Percentiles rank a stretch among this genome's conserved stretches.
phyloP scores from a whole-genome alignment of 441 rosid genomes.

The Pelargonium fulgidum region DNA sequence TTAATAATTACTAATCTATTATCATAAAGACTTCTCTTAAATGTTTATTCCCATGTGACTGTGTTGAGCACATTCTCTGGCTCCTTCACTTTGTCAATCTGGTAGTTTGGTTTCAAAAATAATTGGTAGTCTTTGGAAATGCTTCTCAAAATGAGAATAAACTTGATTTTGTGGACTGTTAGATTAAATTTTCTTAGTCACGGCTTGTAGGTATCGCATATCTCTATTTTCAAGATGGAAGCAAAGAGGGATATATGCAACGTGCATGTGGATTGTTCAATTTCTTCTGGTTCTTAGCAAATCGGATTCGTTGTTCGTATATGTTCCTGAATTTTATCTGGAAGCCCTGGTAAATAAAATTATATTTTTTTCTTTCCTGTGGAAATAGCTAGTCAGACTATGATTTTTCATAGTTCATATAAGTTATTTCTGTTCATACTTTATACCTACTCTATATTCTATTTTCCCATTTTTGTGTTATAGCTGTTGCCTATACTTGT shows the following conservation, averaged over 20 bases:
- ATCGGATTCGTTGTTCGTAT: constrained; percentile 75
- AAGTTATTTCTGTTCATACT: too few relatives aligned
- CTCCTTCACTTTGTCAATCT: background rate
- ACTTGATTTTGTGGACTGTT: constrained; percentile 11
- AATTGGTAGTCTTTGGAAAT: background rate
- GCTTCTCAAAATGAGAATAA: too few relatives aligned
- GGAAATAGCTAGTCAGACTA: background rate
- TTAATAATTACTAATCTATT: background rate
- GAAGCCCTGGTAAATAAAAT: constrained; percentile 73
- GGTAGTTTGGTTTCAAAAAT: background rate
- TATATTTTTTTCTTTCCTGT: background rate
- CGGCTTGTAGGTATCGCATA: constrained; percentile 65
- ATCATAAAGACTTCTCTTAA: background rate
- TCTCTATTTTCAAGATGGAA: constrained; percentile 86
- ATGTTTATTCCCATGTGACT: background rate
- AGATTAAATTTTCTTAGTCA: constrained; percentile 18
- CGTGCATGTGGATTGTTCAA: constrained; percentile 93
- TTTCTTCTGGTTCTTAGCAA: constrained; percentile 82
- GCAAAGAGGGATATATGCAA: constrained; percentile 98
- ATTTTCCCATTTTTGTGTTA: too few relatives aligned
- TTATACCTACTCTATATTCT: too few relatives aligned
- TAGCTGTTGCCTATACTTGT: too few relatives aligned
- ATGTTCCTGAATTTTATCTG: constrained; percentile 86
- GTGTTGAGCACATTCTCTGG: constrained; percentile 1
- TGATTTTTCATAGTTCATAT: too few relatives aligned